Conservation (phyloP, 164 flowering plant genomes). For the Taxillus chinensis region DNA sequence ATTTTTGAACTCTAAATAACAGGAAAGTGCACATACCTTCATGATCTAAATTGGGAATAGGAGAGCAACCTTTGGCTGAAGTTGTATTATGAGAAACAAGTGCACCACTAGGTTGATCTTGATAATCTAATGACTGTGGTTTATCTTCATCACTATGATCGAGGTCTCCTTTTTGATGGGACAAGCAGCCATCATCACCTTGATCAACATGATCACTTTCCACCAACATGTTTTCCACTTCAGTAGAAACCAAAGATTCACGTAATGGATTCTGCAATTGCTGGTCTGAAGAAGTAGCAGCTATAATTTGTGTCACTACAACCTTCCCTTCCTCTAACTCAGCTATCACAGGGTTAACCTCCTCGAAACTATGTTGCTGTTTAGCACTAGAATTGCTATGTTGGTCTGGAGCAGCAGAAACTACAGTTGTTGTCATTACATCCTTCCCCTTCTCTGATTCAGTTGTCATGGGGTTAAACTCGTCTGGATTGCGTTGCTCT, state of each 20-base stretch:
- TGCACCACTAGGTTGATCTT: neutral
- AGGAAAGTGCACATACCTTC: constrained; percentile 3
- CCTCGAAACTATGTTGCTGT: neutral
- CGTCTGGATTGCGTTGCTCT: neutral
- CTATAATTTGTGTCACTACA: neutral
- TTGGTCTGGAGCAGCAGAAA: neutral
- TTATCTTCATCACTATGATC: neutral
- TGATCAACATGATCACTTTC: neutral
- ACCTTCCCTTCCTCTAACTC: neutral
- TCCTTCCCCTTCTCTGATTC: neutral
- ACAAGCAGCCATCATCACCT: neutral
- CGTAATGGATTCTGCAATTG: neutral
- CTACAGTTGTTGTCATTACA: neutral
- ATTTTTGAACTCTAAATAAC: neutral
- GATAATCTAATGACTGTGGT: neutral
- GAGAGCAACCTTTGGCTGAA: constrained; percentile 1
- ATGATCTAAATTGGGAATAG: neutral
- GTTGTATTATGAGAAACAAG: neutral
- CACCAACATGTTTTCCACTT: neutral
- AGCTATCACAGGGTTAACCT: neutral
- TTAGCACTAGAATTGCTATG: neutral
- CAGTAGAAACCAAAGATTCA: neutral
- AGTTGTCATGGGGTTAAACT: neutral
- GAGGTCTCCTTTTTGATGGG: neutral
- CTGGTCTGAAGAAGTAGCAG: neutral